A percentile compares a stretch with the other conserved stretches of the same genome.
Conservation (phyloP, 2,329 filamentous ascomycete species). For the Daldinia eschscholtzii region DNA sequence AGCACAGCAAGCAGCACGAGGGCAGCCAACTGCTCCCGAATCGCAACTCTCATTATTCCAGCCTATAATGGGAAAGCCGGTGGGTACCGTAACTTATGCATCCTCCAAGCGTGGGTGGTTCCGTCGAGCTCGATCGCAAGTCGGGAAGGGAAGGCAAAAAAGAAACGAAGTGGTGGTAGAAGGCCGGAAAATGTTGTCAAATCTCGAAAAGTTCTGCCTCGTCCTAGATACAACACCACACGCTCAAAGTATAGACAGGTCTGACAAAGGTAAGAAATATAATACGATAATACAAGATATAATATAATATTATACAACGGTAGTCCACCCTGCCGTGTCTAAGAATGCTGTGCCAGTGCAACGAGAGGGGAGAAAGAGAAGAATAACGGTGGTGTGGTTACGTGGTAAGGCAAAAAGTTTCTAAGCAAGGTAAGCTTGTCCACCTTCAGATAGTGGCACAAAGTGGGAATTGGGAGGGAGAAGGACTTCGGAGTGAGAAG, state of each 20-base stretch:
- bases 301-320: slow-evolving; percentile 29
- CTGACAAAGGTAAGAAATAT: slow-evolving; percentile 15
- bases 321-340: slow-evolving; percentile 24
- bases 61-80: slow-evolving; percentile 51
- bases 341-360: slow-evolving; percentile 32
- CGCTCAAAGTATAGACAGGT: slow-evolving; percentile 24
- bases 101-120: slow-evolving; percentile 43
- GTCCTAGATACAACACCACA: slow-evolving; percentile 12
- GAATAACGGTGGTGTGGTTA: slow-evolving; percentile 18
- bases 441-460: slow-evolving; percentile 11
- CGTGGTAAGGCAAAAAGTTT: slow-evolving; percentile 17
- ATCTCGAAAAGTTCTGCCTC: neutral
- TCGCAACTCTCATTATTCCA: slow-evolving; percentile 81
- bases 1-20: slow-evolving; percentile 83
- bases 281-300: slow-evolving; percentile 20
- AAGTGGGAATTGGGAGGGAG: neutral
- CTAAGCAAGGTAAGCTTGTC: slow-evolving; percentile 20
- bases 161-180: slow-evolving; percentile 6
- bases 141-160: slow-evolving; percentile 5
- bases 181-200: neutral
- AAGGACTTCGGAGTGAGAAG: slow-evolving; percentile 19
- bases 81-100: slow-evolving; percentile 49
- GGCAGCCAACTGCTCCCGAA: slow-evolving; percentile 86
- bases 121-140: slow-evolving; percentile 25
- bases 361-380: slow-evolving; percentile 12